Evolutionary conservation across 1,284 basidiomycete genomes (phyloP).

Genomic region (Pascua guehoae): DNA sequence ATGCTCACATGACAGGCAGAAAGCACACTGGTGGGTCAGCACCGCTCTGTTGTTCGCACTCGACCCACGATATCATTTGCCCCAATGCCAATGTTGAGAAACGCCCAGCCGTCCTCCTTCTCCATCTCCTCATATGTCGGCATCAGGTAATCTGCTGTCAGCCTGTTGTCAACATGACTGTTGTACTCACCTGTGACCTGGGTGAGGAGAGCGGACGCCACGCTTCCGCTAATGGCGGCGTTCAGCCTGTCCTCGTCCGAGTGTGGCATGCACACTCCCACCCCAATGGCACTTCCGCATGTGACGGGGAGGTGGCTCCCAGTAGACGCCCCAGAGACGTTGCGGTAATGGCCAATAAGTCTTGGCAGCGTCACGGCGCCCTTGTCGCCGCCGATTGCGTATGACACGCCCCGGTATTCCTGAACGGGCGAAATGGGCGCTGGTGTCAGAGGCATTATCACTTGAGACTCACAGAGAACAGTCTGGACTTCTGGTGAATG

Average conservation of each 20-base stretch:
- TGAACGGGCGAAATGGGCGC: conserved; percentile 17
- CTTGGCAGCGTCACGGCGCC: conserved; percentile 44
- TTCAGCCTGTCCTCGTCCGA: conserved; percentile 37
- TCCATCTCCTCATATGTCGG: conserved; percentile 29
- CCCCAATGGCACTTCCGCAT: conserved; percentile 7
- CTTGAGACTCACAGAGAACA: neutral
- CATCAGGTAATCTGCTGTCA: conserved; percentile 39
- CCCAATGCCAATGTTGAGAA: conserved; percentile 47
- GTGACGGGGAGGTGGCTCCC: conserved; percentile 28
- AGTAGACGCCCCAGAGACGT: conserved; percentile 25
- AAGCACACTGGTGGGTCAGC: conserved; percentile 37
- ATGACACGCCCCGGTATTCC: conserved; percentile 48
- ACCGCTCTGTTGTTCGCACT: too few relatives aligned
- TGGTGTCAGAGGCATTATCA: neutral
- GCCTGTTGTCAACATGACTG: neutral
- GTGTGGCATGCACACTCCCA: conserved; percentile 19
- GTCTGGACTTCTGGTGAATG: neutral
- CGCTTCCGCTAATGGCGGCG: conserved; percentile 38
- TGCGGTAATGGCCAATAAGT: conserved; percentile 28
- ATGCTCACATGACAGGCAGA: conserved; percentile 41
- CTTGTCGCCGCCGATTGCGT: conserved; percentile 43
- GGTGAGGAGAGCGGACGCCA: conserved; percentile 20
- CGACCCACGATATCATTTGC: conserved; percentile 49
- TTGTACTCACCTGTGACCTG: conserved; percentile 36
- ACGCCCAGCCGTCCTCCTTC: conserved; percentile 38